Percentiles rank a stretch among this genome's conserved stretches.
phyloP scores from a whole-genome alignment of 148 eudicot species.

The Pharnaceum exiguum region DNA sequence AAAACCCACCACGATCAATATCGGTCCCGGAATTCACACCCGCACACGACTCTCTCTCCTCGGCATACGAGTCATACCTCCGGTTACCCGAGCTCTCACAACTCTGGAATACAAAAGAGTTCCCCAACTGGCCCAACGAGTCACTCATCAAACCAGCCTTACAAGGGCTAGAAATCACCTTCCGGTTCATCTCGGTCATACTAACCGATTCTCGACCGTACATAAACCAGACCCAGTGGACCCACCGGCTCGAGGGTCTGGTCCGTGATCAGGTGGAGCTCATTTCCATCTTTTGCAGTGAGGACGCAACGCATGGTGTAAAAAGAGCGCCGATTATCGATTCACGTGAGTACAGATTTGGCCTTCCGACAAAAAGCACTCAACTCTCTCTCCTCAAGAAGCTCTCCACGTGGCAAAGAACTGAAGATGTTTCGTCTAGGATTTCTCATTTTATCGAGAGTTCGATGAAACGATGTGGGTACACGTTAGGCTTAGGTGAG shows the following conservation, averaged over 20 bases:
- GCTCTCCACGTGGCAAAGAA: conserved; percentile 55
- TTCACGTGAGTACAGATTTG: too few relatives aligned
- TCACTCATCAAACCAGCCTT: conserved; percentile 55
- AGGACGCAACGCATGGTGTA: conserved; percentile 27
- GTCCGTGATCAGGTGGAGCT: conserved; percentile 44
- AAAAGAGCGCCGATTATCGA: conserved; percentile 52
- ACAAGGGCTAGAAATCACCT: conserved; percentile 60
- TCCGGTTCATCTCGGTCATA: conserved; percentile 56
- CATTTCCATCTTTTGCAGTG: conserved; percentile 44
- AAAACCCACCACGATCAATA: conserved; percentile 12
- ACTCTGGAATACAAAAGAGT: conserved; percentile 41
- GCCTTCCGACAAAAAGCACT: too few relatives aligned
- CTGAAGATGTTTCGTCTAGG: conserved; percentile 36
- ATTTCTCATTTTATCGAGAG: conserved; percentile 55
- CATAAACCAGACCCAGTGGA: conserved; percentile 51
- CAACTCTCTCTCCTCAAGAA: conserved; percentile 54
- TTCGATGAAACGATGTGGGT: conserved; percentile 47
- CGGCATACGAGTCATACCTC: conserved; percentile 58
- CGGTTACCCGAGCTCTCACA: conserved; percentile 59
- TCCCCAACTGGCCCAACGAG: conserved; percentile 60
- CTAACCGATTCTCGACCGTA: conserved; percentile 60
- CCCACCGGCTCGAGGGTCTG: conserved; percentile 45
- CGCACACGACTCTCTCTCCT: conserved; percentile 47
- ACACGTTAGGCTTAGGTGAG: conserved; percentile 73
- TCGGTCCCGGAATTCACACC: conserved; percentile 30